A percentile compares a stretch with the other conserved stretches of the same genome.
Conservation (phyloP, 805 yeast species). For the Nakazawaea siamensis region DNA sequence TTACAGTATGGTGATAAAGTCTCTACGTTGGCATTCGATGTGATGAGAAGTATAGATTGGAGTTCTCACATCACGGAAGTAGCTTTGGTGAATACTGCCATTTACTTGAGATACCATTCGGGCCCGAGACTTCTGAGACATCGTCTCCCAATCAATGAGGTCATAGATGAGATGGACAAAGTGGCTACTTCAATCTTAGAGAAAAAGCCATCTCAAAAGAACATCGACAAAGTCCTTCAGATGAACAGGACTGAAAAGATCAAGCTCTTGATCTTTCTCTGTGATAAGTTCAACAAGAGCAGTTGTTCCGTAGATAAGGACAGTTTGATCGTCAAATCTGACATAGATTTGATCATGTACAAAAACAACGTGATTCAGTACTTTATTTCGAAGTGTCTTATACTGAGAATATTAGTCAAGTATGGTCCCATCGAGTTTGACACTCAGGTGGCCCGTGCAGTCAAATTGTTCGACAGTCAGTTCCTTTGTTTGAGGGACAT, state of each 20-base stretch:
- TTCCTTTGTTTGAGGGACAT: constrained; percentile 1
- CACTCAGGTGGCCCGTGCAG: neutral
- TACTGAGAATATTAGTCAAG: neutral
- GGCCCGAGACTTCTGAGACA: neutral
- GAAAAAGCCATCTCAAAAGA: neutral
- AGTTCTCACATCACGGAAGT: constrained; percentile 4
- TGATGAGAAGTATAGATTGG: constrained; percentile 2
- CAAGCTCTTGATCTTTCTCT: neutral
- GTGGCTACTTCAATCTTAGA: neutral
- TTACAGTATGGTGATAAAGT: neutral
- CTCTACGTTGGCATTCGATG: constrained; percentile 1
- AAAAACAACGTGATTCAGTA: constrained; percentile 8
- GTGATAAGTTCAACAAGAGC: constrained; percentile 4
- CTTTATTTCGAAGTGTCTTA: constrained; percentile 2
- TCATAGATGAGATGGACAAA: constrained; percentile 1
- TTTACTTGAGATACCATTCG: constrained; percentile 2
- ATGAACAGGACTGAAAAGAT: constrained; percentile 1
- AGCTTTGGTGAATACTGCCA: constrained; percentile 6
- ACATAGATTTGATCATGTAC: constrained; percentile 5
- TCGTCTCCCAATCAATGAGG: neutral
- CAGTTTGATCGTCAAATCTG: neutral
- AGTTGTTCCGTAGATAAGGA: constrained; percentile 1
- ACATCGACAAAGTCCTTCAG: neutral
- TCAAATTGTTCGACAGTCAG: constrained; percentile 1
- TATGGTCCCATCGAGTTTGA: neutral